Evolutionary conservation across 2,329 filamentous ascomycete genomes (phyloP).

Genomic region (Ploettnerulaceae sp.): DNA sequence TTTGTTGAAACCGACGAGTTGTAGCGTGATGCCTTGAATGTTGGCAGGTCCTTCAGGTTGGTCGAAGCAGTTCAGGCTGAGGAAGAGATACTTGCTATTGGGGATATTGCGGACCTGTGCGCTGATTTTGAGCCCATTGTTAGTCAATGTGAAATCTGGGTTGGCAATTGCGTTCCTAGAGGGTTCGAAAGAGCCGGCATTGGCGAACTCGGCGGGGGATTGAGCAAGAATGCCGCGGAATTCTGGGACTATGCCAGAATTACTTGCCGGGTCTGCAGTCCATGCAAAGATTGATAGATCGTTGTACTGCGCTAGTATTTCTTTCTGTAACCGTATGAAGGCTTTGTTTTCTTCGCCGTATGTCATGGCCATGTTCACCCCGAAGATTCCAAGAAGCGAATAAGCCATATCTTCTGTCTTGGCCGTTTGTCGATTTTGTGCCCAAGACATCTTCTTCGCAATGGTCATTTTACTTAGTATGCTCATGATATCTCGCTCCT

Average conservation of each 20-base stretch:
- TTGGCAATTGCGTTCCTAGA: background rate
- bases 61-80: background rate
- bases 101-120: conserved; percentile 2
- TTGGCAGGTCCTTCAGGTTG: background rate
- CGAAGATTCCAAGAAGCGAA: conserved; percentile 35
- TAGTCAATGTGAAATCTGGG: conserved; percentile 1
- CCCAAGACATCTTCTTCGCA: conserved; percentile 36
- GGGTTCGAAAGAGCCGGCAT: background rate
- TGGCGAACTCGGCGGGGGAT: background rate
- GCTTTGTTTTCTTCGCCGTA: conserved; percentile 32
- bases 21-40: background rate
- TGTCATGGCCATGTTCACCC: conserved; percentile 34
- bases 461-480: conserved; percentile 23
- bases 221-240: background rate
- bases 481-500: background rate
- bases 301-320: background rate
- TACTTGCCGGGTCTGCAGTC: background rate
- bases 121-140: background rate
- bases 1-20: conserved; percentile 3
- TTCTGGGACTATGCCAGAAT: background rate
- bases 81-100: conserved; percentile 1
- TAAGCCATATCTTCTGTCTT: conserved; percentile 32
- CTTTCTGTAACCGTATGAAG: background rate
- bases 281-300: background rate
- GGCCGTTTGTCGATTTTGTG: conserved; percentile 30